These are phyloP conservation scores for Candida hungchunana DNA, from an alignment of 805 yeast species.

Conservation along the genomic window DNA sequence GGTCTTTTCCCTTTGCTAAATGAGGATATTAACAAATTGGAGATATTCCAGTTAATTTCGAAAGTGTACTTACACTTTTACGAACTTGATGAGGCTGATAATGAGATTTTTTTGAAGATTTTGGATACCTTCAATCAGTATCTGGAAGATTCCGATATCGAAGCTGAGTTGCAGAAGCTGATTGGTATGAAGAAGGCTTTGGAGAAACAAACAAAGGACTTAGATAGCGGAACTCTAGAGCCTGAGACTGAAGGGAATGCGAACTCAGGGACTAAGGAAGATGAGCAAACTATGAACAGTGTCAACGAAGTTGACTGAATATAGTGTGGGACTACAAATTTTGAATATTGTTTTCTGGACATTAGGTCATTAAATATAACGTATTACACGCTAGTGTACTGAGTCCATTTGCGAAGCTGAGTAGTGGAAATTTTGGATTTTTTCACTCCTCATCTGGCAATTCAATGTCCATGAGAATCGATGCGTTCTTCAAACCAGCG, in stretches of 20 bases:
- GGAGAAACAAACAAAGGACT: conserved; percentile 13
- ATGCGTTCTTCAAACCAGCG: conserved; percentile 80
- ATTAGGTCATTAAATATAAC: background rate
- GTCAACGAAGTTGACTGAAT: too few relatives aligned
- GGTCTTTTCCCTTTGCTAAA: conserved; percentile 72
- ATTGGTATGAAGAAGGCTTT: conserved; percentile 33
- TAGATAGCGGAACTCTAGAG: conserved; percentile 5
- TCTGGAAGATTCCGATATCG: conserved; percentile 36
- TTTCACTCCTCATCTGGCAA: conserved; percentile 1
- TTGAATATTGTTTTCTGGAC: background rate
- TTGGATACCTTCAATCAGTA: conserved; percentile 36
- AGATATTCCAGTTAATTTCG: conserved; percentile 62
- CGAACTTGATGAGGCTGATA: conserved; percentile 31
- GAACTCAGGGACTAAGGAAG: background rate
- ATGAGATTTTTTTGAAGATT: conserved; percentile 35
- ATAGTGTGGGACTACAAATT: background rate
- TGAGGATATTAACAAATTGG: conserved; percentile 65
- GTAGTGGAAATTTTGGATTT: background rate
- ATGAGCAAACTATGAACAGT: too few relatives aligned
- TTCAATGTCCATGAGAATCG: conserved; percentile 31
- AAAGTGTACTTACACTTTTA: conserved; percentile 55
- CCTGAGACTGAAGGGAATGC: conserved; percentile 1
- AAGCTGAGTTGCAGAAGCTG: conserved; percentile 34
- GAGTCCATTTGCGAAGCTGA: background rate
- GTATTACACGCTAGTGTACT: background rate